Base-by-base conservation (phyloP, 306 rosid genomes). In the Fagus crenata region DNA sequence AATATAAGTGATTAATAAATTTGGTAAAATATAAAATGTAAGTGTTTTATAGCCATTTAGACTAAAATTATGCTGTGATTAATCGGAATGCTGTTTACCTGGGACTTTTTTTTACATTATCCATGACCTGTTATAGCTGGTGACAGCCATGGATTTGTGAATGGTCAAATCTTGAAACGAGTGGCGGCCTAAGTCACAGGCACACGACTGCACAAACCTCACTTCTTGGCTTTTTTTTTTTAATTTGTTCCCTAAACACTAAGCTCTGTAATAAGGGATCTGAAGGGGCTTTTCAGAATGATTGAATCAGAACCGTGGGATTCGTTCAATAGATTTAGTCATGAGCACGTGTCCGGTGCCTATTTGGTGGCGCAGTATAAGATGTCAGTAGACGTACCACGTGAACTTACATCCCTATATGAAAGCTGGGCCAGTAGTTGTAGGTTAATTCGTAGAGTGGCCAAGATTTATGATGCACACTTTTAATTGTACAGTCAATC, bases 301-400 rank as follows among this genome's bases (percentile, higher is more conserved):
- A 77, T 58, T 15, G 46, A 72, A 61, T 41, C 32, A 4, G 51
- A 79, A 74, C 74, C 69, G 82, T 79, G 54, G 0, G 43, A 61
- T 64, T 28, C 8, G 0, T 0, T 12, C 37, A 1, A 15, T 78
- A 17, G 59, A 78, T 72, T 51, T 49, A 1, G 32, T 54, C 4
- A 5, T 0, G 2, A 22, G 11, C 58, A 53, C 68, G 61, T 54
- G 49, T 53, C 40, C 1, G 15, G 4, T 2, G 11, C 0, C 36
- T 22, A 65, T 53, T 72, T 3, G 67, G 6, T 7, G 8, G 13
- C n/a, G 2, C 14, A 7, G 6, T 36, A 39, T 2, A 12, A 42
- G n/a, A 11, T 36, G 13, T 46, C 32, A 60, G 61, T 64, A n/a
- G 15, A 17, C 9, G 18, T 22, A n/a, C 58, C 58, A 53, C 58